Conservation (phyloP, 2,329 filamentous ascomycete genomes). For the Pseudogymnoascus sp. region DNA sequence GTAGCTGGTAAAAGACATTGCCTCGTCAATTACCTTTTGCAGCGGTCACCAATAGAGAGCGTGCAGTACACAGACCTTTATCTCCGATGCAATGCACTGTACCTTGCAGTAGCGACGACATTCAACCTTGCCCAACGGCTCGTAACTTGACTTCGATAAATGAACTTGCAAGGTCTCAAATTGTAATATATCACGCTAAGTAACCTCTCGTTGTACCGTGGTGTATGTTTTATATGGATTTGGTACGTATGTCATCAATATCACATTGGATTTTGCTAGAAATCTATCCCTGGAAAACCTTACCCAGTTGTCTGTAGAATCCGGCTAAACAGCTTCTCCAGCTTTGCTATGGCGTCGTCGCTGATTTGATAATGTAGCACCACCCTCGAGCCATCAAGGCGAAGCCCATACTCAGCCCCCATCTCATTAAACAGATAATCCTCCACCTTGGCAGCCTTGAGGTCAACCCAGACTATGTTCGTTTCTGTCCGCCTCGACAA, state of each 20-base stretch:
- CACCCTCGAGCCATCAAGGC: conserved; percentile 47
- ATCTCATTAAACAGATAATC: conserved; percentile 45
- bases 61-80: neutral
- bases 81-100: neutral
- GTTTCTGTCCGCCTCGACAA: conserved; percentile 55
- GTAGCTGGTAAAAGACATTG: neutral
- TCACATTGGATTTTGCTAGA: neutral
- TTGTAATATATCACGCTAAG: neutral
- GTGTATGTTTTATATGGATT: neutral
- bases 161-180: neutral
- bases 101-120: neutral
- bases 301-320: conserved; percentile 17
- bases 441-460: conserved; percentile 46
- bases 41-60: neutral
- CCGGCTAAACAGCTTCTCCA: conserved; percentile 40
- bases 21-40: neutral
- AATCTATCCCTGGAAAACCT: neutral
- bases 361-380: conserved; percentile 65
- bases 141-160: neutral
- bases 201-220: neutral
- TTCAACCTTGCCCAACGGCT: neutral
- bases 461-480: conserved; percentile 68
- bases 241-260: neutral
- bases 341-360: conserved; percentile 46
- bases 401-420: conserved; percentile 50